Base-by-base conservation (phyloP, 306 rosid genomes). In the Vachellia collinsii region DNA sequence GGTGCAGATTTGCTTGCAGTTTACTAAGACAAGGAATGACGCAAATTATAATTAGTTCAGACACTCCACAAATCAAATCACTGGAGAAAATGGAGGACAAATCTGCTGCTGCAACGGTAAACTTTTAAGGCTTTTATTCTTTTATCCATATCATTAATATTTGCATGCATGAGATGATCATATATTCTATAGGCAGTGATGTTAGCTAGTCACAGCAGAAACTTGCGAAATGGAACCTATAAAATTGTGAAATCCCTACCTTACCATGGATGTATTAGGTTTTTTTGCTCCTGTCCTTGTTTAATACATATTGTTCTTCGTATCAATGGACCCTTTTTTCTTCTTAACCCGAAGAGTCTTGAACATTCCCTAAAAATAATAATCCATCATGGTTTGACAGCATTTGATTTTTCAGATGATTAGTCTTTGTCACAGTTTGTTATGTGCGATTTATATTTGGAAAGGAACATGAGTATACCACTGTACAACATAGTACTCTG, bases 1-100 rank as follows among this genome's bases (percentile, higher is more conserved):
- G 29, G 39, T 86, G 79, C 91, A 91, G 93, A 48, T 91, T 87
- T 84, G 90, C 95, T 17, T 91, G 95, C 75, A 91, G 95, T 86
- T 86, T 91, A 79, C 93, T 91, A 17, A 86, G 95, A 81, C 93
- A 91, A 86, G 93, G 89, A 46, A 91, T 91, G 93, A 87, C 58
- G 78, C 93, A 89, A 81, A 83, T 91, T 25, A 72, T 89, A 56
- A 91, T 91, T 77, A 89, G 89, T 77, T 89, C 95, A 3, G 95
- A 91, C 79, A 87, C 90, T 44, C 77, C 87, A 19, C 91, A 89
- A 83, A 86, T 68, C 37, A 87, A 86, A 84, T 89, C 91, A 44
- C 78, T 91, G 61, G 95, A 87, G 80, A 88, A 88, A 74, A 74
- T 12, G 22, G 91, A 82, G 76, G 87, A 87, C 76, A 85, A 85